A percentile compares a stretch with the other conserved stretches of the same genome.
These are phyloP conservation scores for Omphalea diandra DNA, from an alignment of 441 rosid species.

Conservation along the genomic window DNA sequence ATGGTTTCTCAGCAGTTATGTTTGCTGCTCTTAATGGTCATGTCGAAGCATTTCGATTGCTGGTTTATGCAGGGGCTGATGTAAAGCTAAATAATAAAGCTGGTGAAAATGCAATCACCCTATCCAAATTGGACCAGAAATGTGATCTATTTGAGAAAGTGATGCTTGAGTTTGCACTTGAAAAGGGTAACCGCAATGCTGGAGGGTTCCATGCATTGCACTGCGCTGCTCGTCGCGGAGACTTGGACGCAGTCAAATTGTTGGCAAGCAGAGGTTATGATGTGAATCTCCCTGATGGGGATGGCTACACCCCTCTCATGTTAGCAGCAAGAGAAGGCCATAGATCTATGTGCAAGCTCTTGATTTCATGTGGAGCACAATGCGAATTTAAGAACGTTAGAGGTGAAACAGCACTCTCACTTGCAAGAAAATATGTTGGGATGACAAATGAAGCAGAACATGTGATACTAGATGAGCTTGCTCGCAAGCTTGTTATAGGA, in stretches of 20 bases:
- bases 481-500: conserved; percentile 50
- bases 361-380: conserved; percentile 60
- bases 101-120: conserved; percentile 72
- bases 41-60: conserved; percentile 65
- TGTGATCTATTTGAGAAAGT: conserved; percentile 80
- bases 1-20: conserved; percentile 91
- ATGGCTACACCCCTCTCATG: conserved; percentile 92
- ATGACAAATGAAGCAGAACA: conserved; percentile 42
- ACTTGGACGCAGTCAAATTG: conserved; percentile 63
- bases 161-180: conserved; percentile 90
- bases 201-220: conserved; percentile 89
- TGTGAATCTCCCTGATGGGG: conserved; percentile 71
- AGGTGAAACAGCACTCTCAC: conserved; percentile 71
- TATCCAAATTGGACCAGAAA: conserved; percentile 59
- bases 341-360: conserved; percentile 52
- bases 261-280: conserved; percentile 66
- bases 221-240: conserved; percentile 93
- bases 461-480: conserved; percentile 69
- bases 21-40: conserved; percentile 74
- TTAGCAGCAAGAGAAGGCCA: conserved; percentile 88
- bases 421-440: conserved; percentile 37
- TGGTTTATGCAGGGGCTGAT: conserved; percentile 88
- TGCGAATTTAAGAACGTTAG: conserved; percentile 54
- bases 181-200: conserved; percentile 66
- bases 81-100: conserved; percentile 66